A percentile compares a stretch with the other conserved stretches of the same genome.
phyloP scores from a whole-genome alignment of 768 basidiomycete genomes.

The Leccinum ochraceum region DNA sequence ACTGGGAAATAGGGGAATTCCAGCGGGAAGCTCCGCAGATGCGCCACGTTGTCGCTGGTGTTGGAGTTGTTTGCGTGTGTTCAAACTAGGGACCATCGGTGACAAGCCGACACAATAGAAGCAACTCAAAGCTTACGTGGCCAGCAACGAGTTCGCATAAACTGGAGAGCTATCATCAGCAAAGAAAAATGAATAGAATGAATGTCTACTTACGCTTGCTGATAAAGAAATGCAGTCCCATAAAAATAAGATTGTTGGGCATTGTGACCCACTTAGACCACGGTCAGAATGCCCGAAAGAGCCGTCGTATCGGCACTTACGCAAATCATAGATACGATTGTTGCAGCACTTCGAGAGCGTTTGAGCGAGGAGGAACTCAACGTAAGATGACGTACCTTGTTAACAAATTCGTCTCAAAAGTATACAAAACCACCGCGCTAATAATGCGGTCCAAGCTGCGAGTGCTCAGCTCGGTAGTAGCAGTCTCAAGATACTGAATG shows the following conservation, averaged over 20 bases:
- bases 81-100: conserved; percentile 30
- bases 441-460: conserved; percentile 49
- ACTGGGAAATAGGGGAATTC: conserved; percentile 26
- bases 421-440: conserved; percentile 49
- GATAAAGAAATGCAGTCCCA: conserved; percentile 56
- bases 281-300: neutral
- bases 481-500: neutral
- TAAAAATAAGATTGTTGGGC: conserved; percentile 49
- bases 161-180: conserved; percentile 30
- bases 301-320: conserved; percentile 29
- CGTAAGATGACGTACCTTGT: conserved; percentile 38
- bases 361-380: neutral
- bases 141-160: conserved; percentile 53
- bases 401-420: conserved; percentile 53
- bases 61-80: conserved; percentile 37
- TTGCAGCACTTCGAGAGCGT: conserved; percentile 35
- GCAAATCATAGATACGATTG: conserved; percentile 43
- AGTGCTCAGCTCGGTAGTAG: neutral
- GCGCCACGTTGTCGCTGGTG: conserved; percentile 30
- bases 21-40: conserved; percentile 30
- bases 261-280: conserved; percentile 44
- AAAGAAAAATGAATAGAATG: neutral
- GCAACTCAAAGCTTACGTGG: conserved; percentile 33
- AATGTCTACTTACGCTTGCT: conserved; percentile 42
- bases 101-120: neutral